Percentiles rank a stretch among this genome's conserved stretches.
Evolutionary conservation across 495 filamentous ascomycete genomes (phyloP).

Genomic region (Talaromyces stipitatus): DNA sequence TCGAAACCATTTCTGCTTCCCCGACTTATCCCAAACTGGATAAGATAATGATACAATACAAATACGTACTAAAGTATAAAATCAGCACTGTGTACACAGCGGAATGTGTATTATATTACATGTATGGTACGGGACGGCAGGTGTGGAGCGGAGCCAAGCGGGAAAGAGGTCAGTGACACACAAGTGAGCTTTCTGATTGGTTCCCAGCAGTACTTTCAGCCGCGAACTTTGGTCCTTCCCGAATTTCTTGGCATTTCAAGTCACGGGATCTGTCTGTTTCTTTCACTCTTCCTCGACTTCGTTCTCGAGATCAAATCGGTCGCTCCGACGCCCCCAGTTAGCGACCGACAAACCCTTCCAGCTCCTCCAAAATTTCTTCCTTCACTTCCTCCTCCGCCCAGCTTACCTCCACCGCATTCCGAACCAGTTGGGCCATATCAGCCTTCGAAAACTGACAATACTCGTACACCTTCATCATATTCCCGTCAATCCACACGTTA

Average conservation of each 20-base stretch:
- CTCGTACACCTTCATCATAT: slow-evolving; percentile 29
- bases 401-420: slow-evolving; percentile 32
- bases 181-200: neutral
- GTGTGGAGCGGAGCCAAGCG: neutral
- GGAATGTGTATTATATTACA: neutral
- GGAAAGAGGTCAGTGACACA: neutral
- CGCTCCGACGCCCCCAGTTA: too few species aligned
- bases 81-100: neutral
- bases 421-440: slow-evolving; percentile 27
- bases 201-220: neutral
- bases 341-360: too few species aligned
- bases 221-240: neutral
- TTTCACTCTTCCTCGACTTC: too few species aligned
- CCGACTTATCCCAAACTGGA: neutral
- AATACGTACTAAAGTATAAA: neutral
- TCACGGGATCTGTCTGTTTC: neutral
- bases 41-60: neutral
- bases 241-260: neutral
- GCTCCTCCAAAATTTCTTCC: slow-evolving; percentile 11
- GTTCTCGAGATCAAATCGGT: too few species aligned
- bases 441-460: slow-evolving; percentile 22
- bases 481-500: slow-evolving; percentile 35
- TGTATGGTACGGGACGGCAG: neutral
- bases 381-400: slow-evolving; percentile 27
- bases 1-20: neutral